A percentile compares a stretch with the other conserved stretches of the same genome.
These are phyloP conservation scores for Fragaria vesca DNA, from an alignment of 306 rosid species.

Conservation along the genomic window DNA sequence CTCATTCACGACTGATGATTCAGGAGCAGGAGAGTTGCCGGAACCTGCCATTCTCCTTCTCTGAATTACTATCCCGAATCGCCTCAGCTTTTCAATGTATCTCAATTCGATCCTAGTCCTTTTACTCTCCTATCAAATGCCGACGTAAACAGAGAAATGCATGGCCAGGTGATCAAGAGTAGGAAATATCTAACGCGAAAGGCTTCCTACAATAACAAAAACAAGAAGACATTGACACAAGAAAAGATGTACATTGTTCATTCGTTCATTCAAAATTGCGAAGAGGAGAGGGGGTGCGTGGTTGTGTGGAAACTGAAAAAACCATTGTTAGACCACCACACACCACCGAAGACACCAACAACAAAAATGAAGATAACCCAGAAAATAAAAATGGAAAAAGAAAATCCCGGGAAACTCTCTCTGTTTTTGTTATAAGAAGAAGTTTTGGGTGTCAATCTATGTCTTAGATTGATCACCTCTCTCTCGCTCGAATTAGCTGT, in stretches of 20 bases:
- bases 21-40: neutral
- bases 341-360: constrained; percentile 14
- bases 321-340: constrained; percentile 15
- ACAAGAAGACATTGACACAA: neutral
- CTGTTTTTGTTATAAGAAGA: constrained; percentile 4
- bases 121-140: neutral
- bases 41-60: constrained; percentile 9
- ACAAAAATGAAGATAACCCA: neutral
- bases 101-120: neutral
- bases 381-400: neutral
- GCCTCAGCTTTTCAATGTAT: neutral
- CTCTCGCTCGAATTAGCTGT: constrained; percentile 7
- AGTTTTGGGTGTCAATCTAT: neutral
- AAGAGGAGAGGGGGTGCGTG: neutral
- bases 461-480: neutral
- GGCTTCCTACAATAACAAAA: neutral
- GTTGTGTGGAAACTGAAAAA: constrained; percentile 7
- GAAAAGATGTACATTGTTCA: neutral
- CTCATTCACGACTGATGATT: neutral
- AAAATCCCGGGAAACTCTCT: constrained; percentile 7
- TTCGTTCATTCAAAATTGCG: neutral
- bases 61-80: neutral
- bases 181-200: neutral
- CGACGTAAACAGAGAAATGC: neutral
- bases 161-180: neutral